Percentiles rank a stretch among this genome's conserved stretches.
These are phyloP conservation scores for Trypanosoma avium DNA, from an alignment of 208 protist genomes.

Conservation along the genomic window DNA sequence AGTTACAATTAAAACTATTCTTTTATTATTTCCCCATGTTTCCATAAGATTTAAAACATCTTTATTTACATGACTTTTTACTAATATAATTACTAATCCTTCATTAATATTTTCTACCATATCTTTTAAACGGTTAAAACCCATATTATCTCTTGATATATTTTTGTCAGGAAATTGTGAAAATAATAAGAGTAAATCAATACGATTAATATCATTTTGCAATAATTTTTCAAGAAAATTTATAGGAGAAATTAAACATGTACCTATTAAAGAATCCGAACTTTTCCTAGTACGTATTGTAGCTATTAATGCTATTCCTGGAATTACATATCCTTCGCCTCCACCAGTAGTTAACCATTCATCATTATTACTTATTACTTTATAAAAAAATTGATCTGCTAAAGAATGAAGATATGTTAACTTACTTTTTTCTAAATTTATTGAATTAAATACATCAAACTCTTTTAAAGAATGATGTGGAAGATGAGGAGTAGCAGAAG, in stretches of 20 bases:
- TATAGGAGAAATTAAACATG: constrained; percentile 18
- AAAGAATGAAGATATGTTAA: constrained; percentile 5
- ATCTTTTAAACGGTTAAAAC: constrained; percentile 5
- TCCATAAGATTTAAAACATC: constrained; percentile 33
- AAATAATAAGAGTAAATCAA: constrained; percentile 48
- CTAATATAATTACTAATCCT: constrained; percentile 40
- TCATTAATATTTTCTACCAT: constrained; percentile 19
- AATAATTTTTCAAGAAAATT: constrained; percentile 11
- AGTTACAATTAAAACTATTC: constrained; percentile 45
- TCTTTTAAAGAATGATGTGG: too few relatives aligned
- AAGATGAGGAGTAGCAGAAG: too few relatives aligned
- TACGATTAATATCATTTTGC: constrained; percentile 14
- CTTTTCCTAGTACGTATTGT: neutral
- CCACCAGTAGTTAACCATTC: neutral
- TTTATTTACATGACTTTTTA: constrained; percentile 41
- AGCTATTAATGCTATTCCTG: constrained; percentile 19
- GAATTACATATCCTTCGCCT: constrained; percentile 20
- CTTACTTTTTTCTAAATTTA: neutral
- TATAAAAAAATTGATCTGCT: constrained; percentile 5
- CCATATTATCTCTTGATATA: neutral
- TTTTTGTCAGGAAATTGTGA: constrained; percentile 26
- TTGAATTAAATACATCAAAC: too few relatives aligned
- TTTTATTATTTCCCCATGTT: constrained; percentile 36
- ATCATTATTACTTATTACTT: constrained; percentile 1
- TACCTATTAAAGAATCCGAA: neutral